Base-by-base conservation (phyloP, 805 yeast species). In the Cephaloascus albidus region DNA sequence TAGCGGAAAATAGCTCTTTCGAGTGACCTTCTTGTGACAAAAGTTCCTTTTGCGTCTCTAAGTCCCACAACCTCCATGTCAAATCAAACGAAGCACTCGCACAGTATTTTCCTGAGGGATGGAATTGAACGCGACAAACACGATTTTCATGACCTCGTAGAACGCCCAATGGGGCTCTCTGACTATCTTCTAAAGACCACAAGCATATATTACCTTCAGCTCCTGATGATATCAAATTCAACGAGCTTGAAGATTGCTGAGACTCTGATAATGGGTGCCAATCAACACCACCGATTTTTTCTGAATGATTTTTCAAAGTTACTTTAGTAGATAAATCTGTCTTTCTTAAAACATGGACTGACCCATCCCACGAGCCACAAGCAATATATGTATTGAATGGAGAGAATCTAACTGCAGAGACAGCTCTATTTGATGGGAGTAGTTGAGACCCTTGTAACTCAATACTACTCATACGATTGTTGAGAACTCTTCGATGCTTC, bases 21-120 rank as follows among this genome's bases (percentile, higher is more conserved):
- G 84, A 63, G 53, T 90, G 97, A 0, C 97, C 96, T 52, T 86
- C 95, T 55, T 90, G 97, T 42, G 74, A 65, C 33, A 74, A 61
- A 4, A 90, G 50, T 39, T 77, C 77, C 23, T 53, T 52, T 14
- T 58, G 55, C 3, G 65, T 71, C 10, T 61, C 59, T 0, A 78
- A 46, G 55, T 90, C 96, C 95, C 95, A 89, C 3, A 86, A 55
- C 43, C 86, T 72, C 96, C 96, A 90, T 0, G 96, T 85, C 46
- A 68, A 69, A 57, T 90, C 97, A 51, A 72, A 81, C 0, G 96
- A 88, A 0, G 95, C 82, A 10, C 85, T 71, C 0, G 79, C 84
- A 1, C 83, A 45, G 46, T 55, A 74, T 2, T 57, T 46, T 1
- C 78, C 78, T 3, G 61, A 48, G 1, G 95, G 95, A 56, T 88